Evolutionary conservation across 148 eudicot species (phyloP).

Genomic region (Cornus kousa): DNA sequence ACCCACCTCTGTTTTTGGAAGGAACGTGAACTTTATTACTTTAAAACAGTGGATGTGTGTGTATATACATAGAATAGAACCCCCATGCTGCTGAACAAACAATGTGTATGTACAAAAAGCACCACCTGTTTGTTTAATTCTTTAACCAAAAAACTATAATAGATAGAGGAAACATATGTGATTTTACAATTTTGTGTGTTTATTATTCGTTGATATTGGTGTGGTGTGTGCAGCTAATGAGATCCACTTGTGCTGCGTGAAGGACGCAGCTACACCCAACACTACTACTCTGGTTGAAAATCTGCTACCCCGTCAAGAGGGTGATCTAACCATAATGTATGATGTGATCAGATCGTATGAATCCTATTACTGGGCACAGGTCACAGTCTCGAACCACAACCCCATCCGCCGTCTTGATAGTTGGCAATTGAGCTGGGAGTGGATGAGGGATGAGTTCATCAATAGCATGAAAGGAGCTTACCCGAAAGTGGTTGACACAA

Average conservation of each 20-base stretch:
- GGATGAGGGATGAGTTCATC: constrained; percentile 64
- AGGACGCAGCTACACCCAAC: constrained; percentile 27
- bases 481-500: constrained; percentile 38
- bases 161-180: no score
- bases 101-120: no score
- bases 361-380: constrained; percentile 52
- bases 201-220: neutral
- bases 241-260: constrained; percentile 37
- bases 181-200: neutral
- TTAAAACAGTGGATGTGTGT: no score
- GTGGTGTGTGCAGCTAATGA: constrained; percentile 23
- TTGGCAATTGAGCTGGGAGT: constrained; percentile 64
- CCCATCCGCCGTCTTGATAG: constrained; percentile 46
- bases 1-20: no score
- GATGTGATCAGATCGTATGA: constrained; percentile 44
- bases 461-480: constrained; percentile 61
- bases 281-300: neutral
- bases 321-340: constrained; percentile 58
- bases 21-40: no score
- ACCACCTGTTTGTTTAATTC: no score
- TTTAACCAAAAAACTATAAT: no score
- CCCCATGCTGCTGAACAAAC: no score
- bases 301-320: constrained; percentile 32
- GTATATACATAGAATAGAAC: no score
- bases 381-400: constrained; percentile 50